A percentile compares a stretch with the other conserved stretches of the same genome.
Conservation (phyloP, 768 basidiomycete species). For the Sporobolomyces roseus region DNA sequence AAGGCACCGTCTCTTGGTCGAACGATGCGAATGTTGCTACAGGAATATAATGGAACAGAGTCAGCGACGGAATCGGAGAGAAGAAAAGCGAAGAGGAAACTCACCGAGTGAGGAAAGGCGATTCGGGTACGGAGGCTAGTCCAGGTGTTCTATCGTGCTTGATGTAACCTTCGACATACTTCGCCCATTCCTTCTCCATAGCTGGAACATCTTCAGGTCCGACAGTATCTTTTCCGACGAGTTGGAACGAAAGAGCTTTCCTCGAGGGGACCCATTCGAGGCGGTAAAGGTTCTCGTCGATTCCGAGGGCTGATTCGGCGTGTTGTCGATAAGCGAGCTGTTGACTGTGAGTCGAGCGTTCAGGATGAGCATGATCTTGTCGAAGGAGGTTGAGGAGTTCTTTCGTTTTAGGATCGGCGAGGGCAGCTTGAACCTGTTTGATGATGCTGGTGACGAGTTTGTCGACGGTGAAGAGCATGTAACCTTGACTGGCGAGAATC, state of each 20-base stretch:
- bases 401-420: conserved; percentile 78
- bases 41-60: no score
- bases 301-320: conserved; percentile 50
- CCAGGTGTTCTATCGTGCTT: conserved; percentile 25
- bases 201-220: conserved; percentile 52
- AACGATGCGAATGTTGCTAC: conserved; percentile 21
- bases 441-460: conserved; percentile 81
- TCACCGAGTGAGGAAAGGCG: conserved; percentile 67
- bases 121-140: conserved; percentile 25
- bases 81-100: conserved; percentile 37
- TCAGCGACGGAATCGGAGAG: background rate
- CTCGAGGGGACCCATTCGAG: conserved; percentile 50
- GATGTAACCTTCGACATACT: conserved; percentile 52
- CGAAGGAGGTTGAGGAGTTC: conserved; percentile 54
- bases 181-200: conserved; percentile 51
- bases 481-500: conserved; percentile 89
- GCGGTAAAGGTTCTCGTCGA: conserved; percentile 53
- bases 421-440: conserved; percentile 84
- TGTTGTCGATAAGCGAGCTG: conserved; percentile 53
- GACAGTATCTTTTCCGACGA: conserved; percentile 52
- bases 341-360: conserved; percentile 43
- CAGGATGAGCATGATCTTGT: conserved; percentile 40
- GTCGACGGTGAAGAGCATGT: conserved; percentile 87
- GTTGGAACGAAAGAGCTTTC: conserved; percentile 48
- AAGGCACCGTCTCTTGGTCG: conserved; percentile 9